Evolutionary conservation across 108 stramenopile genomes (phyloP).

Genomic region (Nannochloropsis oceanica): DNA sequence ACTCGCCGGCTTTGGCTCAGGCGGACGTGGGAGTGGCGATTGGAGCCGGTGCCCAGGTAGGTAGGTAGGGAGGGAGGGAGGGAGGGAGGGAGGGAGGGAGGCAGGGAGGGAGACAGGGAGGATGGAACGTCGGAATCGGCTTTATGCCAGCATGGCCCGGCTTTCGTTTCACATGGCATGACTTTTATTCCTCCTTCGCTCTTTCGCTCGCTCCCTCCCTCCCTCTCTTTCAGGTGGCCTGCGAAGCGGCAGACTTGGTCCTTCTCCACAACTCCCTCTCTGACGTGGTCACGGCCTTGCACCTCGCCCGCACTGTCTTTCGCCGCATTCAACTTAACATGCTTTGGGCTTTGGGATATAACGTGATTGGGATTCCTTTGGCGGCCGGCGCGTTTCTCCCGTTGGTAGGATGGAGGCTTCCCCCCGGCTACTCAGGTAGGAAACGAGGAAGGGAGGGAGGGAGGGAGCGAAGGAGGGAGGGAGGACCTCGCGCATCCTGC

Average conservation of each 20-base stretch:
- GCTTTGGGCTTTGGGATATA: conserved; percentile 83
- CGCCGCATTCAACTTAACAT: conserved; percentile 73
- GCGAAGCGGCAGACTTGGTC: conserved; percentile 85
- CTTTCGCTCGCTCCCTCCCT: neutral
- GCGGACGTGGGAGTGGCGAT: conserved; percentile 90
- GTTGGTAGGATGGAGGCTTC: conserved; percentile 23
- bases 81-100: conserved; percentile 29
- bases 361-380: conserved; percentile 77
- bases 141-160: too few relatives aligned
- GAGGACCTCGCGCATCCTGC: neutral
- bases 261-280: conserved; percentile 67
- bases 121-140: too few relatives aligned
- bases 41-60: conserved; percentile 86
- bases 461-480: too few relatives aligned
- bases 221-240: conserved; percentile 41
- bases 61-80: conserved; percentile 61
- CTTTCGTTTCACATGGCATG: too few relatives aligned
- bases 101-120: too few relatives aligned
- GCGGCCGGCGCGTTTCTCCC: conserved; percentile 89
- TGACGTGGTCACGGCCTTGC: conserved; percentile 72
- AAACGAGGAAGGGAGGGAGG: too few relatives aligned
- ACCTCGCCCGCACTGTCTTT: conserved; percentile 62
- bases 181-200: too few relatives aligned
- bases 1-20: conserved; percentile 78
- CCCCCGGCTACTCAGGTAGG: neutral